A percentile compares a stretch with the other conserved stretches of the same genome.
These are phyloP conservation scores for Arachnopeziza araneosa DNA, from an alignment of 2,329 filamentous ascomycete species.

Conservation along the genomic window DNA sequence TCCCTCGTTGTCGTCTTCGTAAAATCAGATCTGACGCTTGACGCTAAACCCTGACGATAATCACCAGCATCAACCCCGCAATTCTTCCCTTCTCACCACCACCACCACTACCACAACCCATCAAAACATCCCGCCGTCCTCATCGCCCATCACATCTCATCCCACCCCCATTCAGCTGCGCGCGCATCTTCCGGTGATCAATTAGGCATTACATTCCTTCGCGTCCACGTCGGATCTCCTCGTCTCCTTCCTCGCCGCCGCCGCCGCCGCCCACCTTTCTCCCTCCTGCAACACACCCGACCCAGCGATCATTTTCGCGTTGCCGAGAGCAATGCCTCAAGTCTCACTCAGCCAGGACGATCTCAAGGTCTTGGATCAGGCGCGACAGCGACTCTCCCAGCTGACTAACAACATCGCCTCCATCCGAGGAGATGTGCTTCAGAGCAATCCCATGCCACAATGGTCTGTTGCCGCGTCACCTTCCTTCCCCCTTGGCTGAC, in stretches of 20 bases:
- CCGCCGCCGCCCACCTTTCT: neutral
- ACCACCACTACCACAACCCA: too few relatives aligned
- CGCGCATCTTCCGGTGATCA: too few relatives aligned
- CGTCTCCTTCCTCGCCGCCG: neutral
- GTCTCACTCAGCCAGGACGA: constrained; percentile 39
- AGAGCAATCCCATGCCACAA: constrained; percentile 60
- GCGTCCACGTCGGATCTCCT: neutral
- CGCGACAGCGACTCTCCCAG: constrained; percentile 61
- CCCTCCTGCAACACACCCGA: neutral
- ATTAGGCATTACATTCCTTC: neutral
- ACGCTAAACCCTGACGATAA: too few relatives aligned
- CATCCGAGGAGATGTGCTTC: constrained; percentile 54
- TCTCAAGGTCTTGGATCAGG: constrained; percentile 64
- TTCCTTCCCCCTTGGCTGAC: neutral
- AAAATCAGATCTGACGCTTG: too few relatives aligned
- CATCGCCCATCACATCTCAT: too few relatives aligned
- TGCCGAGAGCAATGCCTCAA: constrained; percentile 17
- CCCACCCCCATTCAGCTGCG: too few relatives aligned
- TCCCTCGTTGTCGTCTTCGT: too few relatives aligned
- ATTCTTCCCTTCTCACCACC: too few relatives aligned
- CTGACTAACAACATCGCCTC: constrained; percentile 64
- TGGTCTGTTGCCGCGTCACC: constrained; percentile 43
- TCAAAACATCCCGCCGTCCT: too few relatives aligned
- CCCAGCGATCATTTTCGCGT: neutral
- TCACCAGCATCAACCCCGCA: too few relatives aligned